A percentile compares a stretch with the other conserved stretches of the same genome.
These are phyloP conservation scores for Metarhizium guizhouense DNA, from an alignment of 2,329 filamentous ascomycete species.

Conservation along the genomic window DNA sequence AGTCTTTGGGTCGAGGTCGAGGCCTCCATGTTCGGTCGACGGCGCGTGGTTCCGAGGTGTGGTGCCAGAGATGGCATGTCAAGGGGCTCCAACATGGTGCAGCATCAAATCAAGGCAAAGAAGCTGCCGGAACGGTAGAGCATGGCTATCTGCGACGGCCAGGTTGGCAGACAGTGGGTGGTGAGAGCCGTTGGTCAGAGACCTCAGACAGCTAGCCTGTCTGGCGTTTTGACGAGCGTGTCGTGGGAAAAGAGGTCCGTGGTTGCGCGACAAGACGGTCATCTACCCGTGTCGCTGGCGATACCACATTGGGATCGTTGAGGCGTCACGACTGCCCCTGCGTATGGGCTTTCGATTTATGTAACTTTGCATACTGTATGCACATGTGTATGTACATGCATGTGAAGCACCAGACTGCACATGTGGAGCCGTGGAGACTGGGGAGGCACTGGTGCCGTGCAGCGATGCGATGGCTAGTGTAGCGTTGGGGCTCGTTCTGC, in stretches of 20 bases:
- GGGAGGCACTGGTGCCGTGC: too few species aligned
- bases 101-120: neutral
- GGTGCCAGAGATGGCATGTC: neutral
- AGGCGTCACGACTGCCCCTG: too few species aligned
- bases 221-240: neutral
- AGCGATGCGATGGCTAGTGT: neutral
- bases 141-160: neutral
- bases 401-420: too few species aligned
- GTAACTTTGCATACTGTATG: too few species aligned
- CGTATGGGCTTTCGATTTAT: too few species aligned
- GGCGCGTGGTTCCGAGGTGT: too few species aligned
- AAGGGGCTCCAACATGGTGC: neutral
- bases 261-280: neutral
- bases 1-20: neutral
- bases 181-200: neutral
- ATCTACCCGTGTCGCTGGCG: neutral
- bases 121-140: too few species aligned
- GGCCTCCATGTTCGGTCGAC: neutral
- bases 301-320: neutral
- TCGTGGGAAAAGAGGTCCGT: conserved; percentile 2
- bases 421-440: too few species aligned
- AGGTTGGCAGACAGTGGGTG: neutral
- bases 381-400: too few species aligned
- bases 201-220: conserved; percentile 3
- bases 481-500: neutral